Percentiles rank a stretch among this genome's conserved stretches.
phyloP scores from a whole-genome alignment of 2,329 filamentous ascomycete genomes.

The Sarocladium brachiariae region DNA sequence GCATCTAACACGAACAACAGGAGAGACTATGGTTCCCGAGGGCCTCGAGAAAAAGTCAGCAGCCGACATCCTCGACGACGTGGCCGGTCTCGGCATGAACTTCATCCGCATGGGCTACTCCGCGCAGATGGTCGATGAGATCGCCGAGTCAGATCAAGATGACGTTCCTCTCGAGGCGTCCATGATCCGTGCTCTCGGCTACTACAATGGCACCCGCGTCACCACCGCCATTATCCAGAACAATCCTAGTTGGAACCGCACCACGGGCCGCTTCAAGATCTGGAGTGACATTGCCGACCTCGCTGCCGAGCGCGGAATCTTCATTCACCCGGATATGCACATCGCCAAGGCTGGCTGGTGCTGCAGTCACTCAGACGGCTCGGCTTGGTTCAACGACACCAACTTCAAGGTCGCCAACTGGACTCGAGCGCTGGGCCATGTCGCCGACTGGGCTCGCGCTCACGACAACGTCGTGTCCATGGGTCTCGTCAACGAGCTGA shows the following conservation, averaged over 20 bases:
- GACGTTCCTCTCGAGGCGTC: conserved; percentile 31
- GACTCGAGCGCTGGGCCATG: conserved; percentile 46
- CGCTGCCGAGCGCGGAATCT: conserved; percentile 24
- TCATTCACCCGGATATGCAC: conserved; percentile 34
- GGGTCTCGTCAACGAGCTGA: conserved; percentile 15
- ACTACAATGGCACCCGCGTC: conserved; percentile 39
- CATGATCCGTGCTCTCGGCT: conserved; percentile 34
- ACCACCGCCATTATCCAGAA: conserved; percentile 38
- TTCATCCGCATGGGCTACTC: conserved; percentile 49
- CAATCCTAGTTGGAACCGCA: conserved; percentile 34
- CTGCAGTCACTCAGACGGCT: conserved; percentile 42
- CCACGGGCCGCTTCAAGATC: conserved; percentile 15
- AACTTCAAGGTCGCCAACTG: conserved; percentile 47
- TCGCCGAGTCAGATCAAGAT: conserved; percentile 29
- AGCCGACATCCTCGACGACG: conserved; percentile 38
- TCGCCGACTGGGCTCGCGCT: conserved; percentile 35
- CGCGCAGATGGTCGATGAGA: conserved; percentile 48
- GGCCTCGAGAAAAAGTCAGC: conserved; percentile 47
- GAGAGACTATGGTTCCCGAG: conserved; percentile 49
- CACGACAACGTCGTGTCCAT: conserved; percentile 22
- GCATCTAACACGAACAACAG: conserved; percentile 20
- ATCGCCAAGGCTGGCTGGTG: conserved; percentile 36
- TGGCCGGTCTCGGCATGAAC: conserved; percentile 46
- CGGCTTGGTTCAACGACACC: conserved; percentile 48
- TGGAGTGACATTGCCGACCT: conserved; percentile 13